Evolutionary conservation across 2,329 filamentous ascomycete species (phyloP).

Genomic region (Ploettnerulaceae sp.): DNA sequence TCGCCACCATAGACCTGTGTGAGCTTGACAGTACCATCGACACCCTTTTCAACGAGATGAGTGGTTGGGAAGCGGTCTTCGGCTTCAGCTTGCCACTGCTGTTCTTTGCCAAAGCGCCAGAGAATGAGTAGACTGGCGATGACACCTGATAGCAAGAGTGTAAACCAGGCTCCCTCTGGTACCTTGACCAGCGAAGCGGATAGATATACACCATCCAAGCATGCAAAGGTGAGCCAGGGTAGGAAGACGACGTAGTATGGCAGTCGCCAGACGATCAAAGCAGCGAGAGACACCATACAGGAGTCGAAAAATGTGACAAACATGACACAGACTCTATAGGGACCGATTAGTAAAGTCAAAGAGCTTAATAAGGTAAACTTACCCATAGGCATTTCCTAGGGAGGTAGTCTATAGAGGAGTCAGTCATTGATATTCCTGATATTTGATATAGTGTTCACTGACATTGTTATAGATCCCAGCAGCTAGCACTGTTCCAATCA

Average conservation of each 20-base stretch:
- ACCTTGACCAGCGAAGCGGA: slow-evolving; percentile 68
- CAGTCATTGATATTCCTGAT: neutral
- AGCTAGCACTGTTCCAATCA: slow-evolving; percentile 67
- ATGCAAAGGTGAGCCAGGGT: slow-evolving; percentile 57
- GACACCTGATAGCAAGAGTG: slow-evolving; percentile 56
- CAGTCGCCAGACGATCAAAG: slow-evolving; percentile 66
- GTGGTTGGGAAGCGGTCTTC: slow-evolving; percentile 52
- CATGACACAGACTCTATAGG: slow-evolving; percentile 71
- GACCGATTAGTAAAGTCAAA: neutral
- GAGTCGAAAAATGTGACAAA: slow-evolving; percentile 75
- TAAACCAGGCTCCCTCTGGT: slow-evolving; percentile 74
- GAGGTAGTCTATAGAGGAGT: slow-evolving; percentile 48
- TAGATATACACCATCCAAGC: slow-evolving; percentile 63
- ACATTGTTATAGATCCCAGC: slow-evolving; percentile 68
- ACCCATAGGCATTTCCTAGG: slow-evolving; percentile 56
- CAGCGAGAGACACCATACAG: slow-evolving; percentile 65
- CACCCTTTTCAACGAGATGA: slow-evolving; percentile 36
- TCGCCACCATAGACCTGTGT: slow-evolving; percentile 37
- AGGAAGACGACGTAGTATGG: slow-evolving; percentile 54
- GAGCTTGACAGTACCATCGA: slow-evolving; percentile 38
- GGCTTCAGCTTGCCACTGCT: slow-evolving; percentile 67
- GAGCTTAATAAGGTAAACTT: slow-evolving; percentile 28
- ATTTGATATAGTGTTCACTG: slow-evolving; percentile 22
- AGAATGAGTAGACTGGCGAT: slow-evolving; percentile 62
- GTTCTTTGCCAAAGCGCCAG: slow-evolving; percentile 75